Conservation (phyloP, 2,329 filamentous ascomycete species). For the Colletotrichum echinochloae region DNA sequence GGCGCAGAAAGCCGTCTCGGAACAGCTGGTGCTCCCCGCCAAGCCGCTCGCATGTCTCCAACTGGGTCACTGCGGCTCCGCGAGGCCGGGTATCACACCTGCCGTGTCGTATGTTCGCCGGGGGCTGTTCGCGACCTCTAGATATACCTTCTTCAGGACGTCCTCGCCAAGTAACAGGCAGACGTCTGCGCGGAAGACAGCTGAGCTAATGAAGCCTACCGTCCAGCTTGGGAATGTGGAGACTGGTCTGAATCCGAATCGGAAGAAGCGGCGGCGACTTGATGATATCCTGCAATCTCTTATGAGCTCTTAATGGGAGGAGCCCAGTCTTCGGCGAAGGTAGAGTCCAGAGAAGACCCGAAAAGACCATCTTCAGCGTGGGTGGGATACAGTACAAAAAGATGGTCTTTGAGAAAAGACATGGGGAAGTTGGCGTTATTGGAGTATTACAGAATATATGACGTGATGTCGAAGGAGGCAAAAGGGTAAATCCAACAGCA, state of each 20-base stretch:
- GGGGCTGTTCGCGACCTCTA: constrained; percentile 50
- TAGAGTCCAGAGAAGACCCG: background rate
- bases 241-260: constrained; percentile 43
- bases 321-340: background rate
- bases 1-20: constrained; percentile 49
- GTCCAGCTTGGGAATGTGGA: constrained; percentile 36
- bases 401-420: background rate
- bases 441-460: background rate
- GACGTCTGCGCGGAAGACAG: constrained; percentile 22
- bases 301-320: constrained; percentile 18
- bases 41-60: constrained; percentile 53
- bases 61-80: constrained; percentile 51
- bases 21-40: constrained; percentile 54
- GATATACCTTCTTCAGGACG: constrained; percentile 49
- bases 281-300: constrained; percentile 50
- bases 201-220: constrained; percentile 36
- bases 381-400: background rate
- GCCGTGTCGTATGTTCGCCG: constrained; percentile 52
- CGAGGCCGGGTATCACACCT: constrained; percentile 49
- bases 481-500: background rate
- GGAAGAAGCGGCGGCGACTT: constrained; percentile 50
- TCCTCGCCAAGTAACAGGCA: constrained; percentile 41
- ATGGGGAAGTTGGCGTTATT: background rate
- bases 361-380: background rate
- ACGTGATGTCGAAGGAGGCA: background rate